Base-by-base conservation (phyloP, 768 basidiomycete genomes). In the Mycena polygramma region DNA sequence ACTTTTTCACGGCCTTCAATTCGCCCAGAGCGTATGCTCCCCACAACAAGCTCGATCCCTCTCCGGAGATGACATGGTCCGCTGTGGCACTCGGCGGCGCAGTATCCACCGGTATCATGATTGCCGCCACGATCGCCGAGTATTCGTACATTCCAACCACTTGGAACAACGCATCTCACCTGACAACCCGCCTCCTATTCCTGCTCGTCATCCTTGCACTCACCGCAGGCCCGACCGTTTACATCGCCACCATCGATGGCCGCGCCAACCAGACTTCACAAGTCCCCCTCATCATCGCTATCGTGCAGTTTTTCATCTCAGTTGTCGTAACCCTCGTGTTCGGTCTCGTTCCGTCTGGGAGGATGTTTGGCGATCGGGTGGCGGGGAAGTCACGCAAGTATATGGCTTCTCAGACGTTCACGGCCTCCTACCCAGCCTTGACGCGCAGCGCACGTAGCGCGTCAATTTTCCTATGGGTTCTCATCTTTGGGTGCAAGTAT, bases 351-450 rank as follows among this genome's bases (percentile, higher is more conserved):
- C 98, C 98, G 0, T 97, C 96, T 0, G 98, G 97, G 7, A 89
- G 97, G 58, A 97, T 99, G 95, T 99, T 99, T 79, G 98, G 98
- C 48, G 98, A 99, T 78, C 92, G 97, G 69, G 98, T 99, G 8
- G 94, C 96, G 8, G 95, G 97, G 75, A 98, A 98, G 82, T 89
- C 93, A n/a, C 89, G 98, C 77, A 99, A 98, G 82, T 98, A 98
- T 80, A 92, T 99, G 87, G 98, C 98, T 46, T 97, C 95, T 22
- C 98, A 99, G 80, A 99, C 98, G 0, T 99, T 99, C 83, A 99
- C 98, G 1, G 98, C 98, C 0, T 97, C 96, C 7, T 99, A 99
- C 78, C 98, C 97, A 0, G 82, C 87, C 4, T 89, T 99, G 53
- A 81, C 88, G 30, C 84, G 90, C 68, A 82, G 82, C 53, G 90